Conservation (phyloP, 2,329 filamentous ascomycete genomes). For the Trichophyton rubrum region DNA sequence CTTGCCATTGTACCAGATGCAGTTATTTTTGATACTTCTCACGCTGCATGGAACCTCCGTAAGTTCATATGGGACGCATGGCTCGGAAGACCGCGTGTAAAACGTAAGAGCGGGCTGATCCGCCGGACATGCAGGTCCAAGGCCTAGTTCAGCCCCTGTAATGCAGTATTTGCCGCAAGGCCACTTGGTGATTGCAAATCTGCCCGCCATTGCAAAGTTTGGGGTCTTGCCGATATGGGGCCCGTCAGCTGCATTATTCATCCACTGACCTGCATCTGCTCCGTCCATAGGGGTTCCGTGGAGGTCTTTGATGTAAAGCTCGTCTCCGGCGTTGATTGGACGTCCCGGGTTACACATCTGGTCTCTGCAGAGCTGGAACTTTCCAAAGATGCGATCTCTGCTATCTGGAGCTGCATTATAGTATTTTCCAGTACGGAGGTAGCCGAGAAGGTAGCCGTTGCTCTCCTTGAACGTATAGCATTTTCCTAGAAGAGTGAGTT, state of each 20-base stretch:
- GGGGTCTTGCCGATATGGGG: conserved; percentile 3
- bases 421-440: background rate
- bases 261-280: conserved; percentile 3
- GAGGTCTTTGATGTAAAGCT: conserved; percentile 5
- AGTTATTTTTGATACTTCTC: background rate
- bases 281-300: conserved; percentile 4
- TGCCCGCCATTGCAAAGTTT: background rate
- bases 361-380: conserved; percentile 3
- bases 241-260: background rate
- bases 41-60: conserved; percentile 3
- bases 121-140: conserved; percentile 2
- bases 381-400: conserved; percentile 1
- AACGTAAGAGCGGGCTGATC: background rate
- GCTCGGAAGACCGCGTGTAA: background rate
- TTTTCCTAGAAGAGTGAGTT: conserved; percentile 1
- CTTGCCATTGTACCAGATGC: conserved; percentile 3
- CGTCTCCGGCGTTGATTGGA: conserved; percentile 2
- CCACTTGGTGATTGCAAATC: conserved; percentile 5
- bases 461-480: background rate
- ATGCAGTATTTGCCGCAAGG: conserved; percentile 5
- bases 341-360: background rate
- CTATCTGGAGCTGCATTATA: conserved; percentile 2
- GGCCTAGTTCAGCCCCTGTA: background rate
- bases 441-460: conserved; percentile 3
- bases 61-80: conserved; percentile 3